Conservation (phyloP, 306 rosid genomes). For the Lathyrus oleraceus region DNA sequence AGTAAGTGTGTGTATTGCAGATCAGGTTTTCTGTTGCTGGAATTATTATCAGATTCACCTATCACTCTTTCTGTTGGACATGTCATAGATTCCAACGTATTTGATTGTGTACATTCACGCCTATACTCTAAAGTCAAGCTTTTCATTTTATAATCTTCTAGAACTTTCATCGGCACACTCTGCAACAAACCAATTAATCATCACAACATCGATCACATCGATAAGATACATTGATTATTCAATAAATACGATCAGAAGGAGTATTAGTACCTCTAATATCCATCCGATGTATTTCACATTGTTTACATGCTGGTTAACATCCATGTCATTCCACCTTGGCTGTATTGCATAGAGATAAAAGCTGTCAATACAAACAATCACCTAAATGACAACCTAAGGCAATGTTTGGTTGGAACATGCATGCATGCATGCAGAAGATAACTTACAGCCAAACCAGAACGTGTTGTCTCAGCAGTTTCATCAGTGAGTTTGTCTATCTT, state of each 20-base stretch:
- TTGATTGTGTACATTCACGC: slow-evolving; percentile 79
- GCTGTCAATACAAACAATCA: neutral
- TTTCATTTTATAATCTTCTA: slow-evolving; percentile 57
- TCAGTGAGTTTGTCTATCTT: slow-evolving; percentile 77
- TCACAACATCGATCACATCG: neutral
- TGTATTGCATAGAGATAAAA: slow-evolving; percentile 24
- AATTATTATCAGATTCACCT: slow-evolving; percentile 43
- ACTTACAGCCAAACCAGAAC: slow-evolving; percentile 85
- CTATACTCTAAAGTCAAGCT: slow-evolving; percentile 86
- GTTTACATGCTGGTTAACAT: slow-evolving; percentile 94
- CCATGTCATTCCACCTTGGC: slow-evolving; percentile 99
- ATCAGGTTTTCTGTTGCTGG: slow-evolving; percentile 46
- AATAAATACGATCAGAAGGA: no score
- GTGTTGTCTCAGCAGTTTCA: slow-evolving; percentile 60
- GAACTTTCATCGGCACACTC: slow-evolving; percentile 78
- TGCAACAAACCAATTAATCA: slow-evolving; percentile 36
- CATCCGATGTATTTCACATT: slow-evolving; percentile 96
- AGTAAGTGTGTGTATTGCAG: slow-evolving; percentile 74
- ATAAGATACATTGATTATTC: no score
- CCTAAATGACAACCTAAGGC: no score
- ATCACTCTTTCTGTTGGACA: slow-evolving; percentile 49
- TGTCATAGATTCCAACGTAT: slow-evolving; percentile 73
- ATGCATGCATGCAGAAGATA: no score
- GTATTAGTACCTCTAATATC: slow-evolving; percentile 73
- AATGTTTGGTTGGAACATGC: no score